These are phyloP conservation scores for Crithidia sp. DNA, from an alignment of 208 protist genomes.

Conservation along the genomic window DNA sequence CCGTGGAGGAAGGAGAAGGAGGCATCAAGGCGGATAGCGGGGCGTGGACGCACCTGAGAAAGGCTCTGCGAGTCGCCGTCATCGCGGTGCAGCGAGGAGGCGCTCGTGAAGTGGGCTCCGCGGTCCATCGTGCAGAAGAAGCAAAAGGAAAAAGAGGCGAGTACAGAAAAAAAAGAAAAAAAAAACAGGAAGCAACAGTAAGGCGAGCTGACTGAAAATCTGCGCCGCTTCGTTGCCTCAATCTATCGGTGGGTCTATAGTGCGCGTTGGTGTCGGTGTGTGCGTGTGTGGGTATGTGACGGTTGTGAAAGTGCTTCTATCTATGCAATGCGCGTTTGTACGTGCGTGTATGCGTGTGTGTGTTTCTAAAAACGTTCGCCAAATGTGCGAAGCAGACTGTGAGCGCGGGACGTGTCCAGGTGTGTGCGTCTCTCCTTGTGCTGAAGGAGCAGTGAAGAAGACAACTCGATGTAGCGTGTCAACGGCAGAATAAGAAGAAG, in stretches of 20 bases:
- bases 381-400: too few relatives aligned
- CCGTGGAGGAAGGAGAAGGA: conserved; percentile 28
- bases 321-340: too few relatives aligned
- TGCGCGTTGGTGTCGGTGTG: neutral
- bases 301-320: neutral
- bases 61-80: conserved; percentile 42
- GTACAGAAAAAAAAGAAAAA: neutral
- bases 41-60: conserved; percentile 41
- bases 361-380: too few relatives aligned
- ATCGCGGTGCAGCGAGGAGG: conserved; percentile 19
- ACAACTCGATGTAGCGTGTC: too few relatives aligned
- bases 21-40: conserved; percentile 46
- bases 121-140: conserved; percentile 8
- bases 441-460: too few relatives aligned
- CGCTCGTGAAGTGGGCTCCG: conserved; percentile 15
- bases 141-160: neutral
- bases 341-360: neutral
- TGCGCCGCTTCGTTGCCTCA: too few relatives aligned
- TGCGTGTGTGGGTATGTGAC: neutral
- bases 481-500: too few relatives aligned
- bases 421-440: too few relatives aligned
- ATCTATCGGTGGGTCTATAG: neutral
- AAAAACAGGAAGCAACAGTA: neutral
- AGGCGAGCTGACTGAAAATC: too few relatives aligned
- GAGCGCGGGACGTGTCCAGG: too few relatives aligned